Evolutionary conservation across 2,329 filamentous ascomycete genomes (phyloP), one percentile per base, ranked within the genome.

Genomic region (Colletotrichum tofieldiae): DNA sequence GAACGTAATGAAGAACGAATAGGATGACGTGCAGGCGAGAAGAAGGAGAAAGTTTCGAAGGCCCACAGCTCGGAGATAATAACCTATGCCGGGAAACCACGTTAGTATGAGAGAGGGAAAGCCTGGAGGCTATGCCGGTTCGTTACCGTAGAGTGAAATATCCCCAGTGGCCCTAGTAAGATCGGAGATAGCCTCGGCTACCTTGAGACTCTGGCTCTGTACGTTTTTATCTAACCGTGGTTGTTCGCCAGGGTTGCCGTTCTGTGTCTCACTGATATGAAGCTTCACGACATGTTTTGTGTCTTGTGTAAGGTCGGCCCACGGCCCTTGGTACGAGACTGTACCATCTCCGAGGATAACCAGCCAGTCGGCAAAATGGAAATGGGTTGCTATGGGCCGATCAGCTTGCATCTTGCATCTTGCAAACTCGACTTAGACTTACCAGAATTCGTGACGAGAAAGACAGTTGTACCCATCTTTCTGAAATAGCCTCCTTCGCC

Each of bases 401-500:
- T 32, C 6, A 32, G 29, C 6, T 4, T 32, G 4, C 6, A 5
- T 32, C 29, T 32, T 32, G 6, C 29, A 32, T 32, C 29, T 32
- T 32, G 29, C 29, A 32, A 32, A 32, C 3, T 32, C 6, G 29
- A 5, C 6, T 4, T 2, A 12, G 4, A 56, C 70, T 32, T 55
- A 64, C 70, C 23, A 1, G 66, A 64, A 16, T 59, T 52, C 1
- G 65, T 54, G 7, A 65, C 51, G 18, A 76, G 60, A 2, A 71
- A 60, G 43, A 64, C 65, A 39, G 77, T 77, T 16, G 74, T 63
- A 3, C 68, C 67, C 1, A 60, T 65, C 49, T 74, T 75, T n/a
- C 39, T 75, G 41, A 76, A 64, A 3, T 76, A 23, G 2, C 76
- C 77, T 16, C 60, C 37, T 0, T 65, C 43, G 11, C 76, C 75